Percentiles rank a stretch among this genome's conserved stretches.
Conservation (phyloP, 129 eudicot species). For the Helianthus annuus region HanXRQr2.0-SUNRISE NC_035438.2:2559901-2560400, state of each 20-base stretch:
- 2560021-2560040: neutral
- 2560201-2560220: constrained; percentile 15
- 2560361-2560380: neutral
- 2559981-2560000: neutral
- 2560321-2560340: constrained; percentile 49
- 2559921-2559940: neutral
- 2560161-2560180: neutral
- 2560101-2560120: constrained; percentile 29
- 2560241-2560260: constrained; percentile 16
- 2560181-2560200: constrained; percentile 8
- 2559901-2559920: neutral
- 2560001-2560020: no score
- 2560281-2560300: constrained; percentile 7
- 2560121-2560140: constrained; percentile 11
- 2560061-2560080: neutral
- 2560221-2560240: constrained; percentile 38
- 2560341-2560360: no score
- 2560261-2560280: neutral
- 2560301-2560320: constrained; percentile 54
- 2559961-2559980: no score
- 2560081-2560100: constrained; percentile 19
- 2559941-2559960: no score
- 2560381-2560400: neutral
- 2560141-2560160: constrained; percentile 30
- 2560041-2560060: neutral